Conservation (phyloP, 371 early-diverging fungal genomes). For the Lichtheimia hyalospora region DNA sequence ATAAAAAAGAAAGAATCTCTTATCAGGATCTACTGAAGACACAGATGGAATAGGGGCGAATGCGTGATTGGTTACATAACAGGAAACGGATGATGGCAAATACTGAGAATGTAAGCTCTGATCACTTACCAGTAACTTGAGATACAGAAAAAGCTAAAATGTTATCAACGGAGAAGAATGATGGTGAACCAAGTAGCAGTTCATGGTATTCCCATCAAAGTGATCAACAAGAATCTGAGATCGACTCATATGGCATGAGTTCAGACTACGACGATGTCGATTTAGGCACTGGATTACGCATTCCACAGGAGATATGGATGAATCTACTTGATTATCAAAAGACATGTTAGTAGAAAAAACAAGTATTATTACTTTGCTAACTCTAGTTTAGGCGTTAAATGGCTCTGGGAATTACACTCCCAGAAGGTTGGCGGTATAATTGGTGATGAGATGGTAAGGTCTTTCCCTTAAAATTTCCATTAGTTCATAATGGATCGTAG, state of each 20-base stretch:
- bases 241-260: conserved; percentile 50
- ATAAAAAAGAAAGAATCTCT: neutral
- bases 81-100: conserved; percentile 50
- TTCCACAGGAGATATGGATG: conserved; percentile 87
- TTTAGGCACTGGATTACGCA: conserved; percentile 56
- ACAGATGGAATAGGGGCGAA: conserved; percentile 34
- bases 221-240: conserved; percentile 18
- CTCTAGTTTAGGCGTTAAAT: conserved; percentile 62
- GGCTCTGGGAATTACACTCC: conserved; percentile 91
- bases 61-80: conserved; percentile 55
- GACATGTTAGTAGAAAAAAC: conserved; percentile 49
- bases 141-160: no score
- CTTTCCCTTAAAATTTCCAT: neutral
- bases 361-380: neutral
- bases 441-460: conserved; percentile 94
- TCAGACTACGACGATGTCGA: conserved; percentile 61
- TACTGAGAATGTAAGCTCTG: conserved; percentile 24
- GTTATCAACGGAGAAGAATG: neutral
- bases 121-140: no score
- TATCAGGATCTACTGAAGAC: neutral
- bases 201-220: neutral
- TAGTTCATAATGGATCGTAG: conserved; percentile 24
- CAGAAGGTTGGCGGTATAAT: conserved; percentile 93
- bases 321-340: conserved; percentile 93
- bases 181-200: conserved; percentile 13